phyloP scores from a whole-genome alignment of 164 flowering plant genomes.

The Macadamia tetraphylla region DNA sequence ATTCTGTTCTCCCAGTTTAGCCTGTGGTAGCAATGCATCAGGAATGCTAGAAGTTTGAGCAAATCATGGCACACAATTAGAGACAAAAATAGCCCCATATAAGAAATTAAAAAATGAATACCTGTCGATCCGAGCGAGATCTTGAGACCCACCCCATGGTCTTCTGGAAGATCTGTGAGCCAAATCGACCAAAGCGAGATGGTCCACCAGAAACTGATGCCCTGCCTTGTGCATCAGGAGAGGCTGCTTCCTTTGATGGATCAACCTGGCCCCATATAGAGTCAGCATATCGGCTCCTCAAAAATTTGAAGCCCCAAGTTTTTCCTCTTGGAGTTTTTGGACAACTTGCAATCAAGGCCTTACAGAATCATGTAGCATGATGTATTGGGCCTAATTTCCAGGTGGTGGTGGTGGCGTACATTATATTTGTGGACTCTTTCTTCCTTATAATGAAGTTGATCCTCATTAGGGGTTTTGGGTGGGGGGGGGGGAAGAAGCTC shows the following conservation, averaged over 20 bases:
- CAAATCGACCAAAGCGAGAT: slow-evolving; percentile 59
- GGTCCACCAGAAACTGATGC: slow-evolving; percentile 24
- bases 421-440: too few relatives aligned
- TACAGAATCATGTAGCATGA: too few relatives aligned
- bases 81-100: background rate
- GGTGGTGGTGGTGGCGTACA: too few relatives aligned
- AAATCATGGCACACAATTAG: background rate
- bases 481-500: too few relatives aligned
- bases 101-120: slow-evolving; percentile 9
- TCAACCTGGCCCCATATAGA: background rate
- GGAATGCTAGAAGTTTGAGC: background rate
- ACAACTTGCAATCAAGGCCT: too few relatives aligned
- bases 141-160: slow-evolving; percentile 62
- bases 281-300: background rate
- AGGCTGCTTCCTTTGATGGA: slow-evolving; percentile 7
- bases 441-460: too few relatives aligned
- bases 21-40: slow-evolving; percentile 29
- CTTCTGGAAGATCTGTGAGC: slow-evolving; percentile 62
- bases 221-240: slow-evolving; percentile 32
- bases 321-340: too few relatives aligned
- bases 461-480: too few relatives aligned
- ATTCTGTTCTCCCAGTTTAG: slow-evolving; percentile 70
- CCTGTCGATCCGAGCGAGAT: slow-evolving; percentile 38
- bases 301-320: background rate
- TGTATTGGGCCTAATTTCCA: too few relatives aligned